Base-by-base conservation (phyloP, 306 rosid species). In the Prunus padus region DNA sequence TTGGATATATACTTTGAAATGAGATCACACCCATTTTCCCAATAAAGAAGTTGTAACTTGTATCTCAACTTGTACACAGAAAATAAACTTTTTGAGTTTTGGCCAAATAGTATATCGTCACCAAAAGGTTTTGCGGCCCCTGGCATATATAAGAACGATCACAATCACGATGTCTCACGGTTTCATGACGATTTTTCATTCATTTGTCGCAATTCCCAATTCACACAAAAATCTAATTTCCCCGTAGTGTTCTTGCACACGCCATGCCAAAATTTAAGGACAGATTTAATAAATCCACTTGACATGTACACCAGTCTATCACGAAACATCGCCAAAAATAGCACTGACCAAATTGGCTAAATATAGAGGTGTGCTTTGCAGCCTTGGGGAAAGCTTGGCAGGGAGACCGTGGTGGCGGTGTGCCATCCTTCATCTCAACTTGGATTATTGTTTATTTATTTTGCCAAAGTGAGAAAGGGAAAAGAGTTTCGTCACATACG, bases 301-400 rank as follows among this genome's bases (percentile, higher is more conserved):
- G n/a, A 37, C 75, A 55, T 37, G 65, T 22, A n/a, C 31, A 26
- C 76, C 8, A 26, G 52, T 37, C 55, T 55, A 56, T 40, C 40
- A 72, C 76, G 66, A 72, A 71, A 71, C 30, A 18, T 20, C 14
- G 47, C 64, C 75, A 55, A 52, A 52, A 71, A 72, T 57, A 56
- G 33, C 54, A 22, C 50, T 1, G 51, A 45, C n/a, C n/a, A 33
- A 31, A 51, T 71, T 20, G 7, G 66, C 65, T 40, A 72, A 56
- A 56, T 22, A 72, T 56, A 56, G 65, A 54, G 54, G 14, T 56
- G 25, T 11, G 23, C 26, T 72, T 72, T 72, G 66, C 65, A 72
- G 76, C 66, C 26, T 33, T 65, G 44, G 28, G 14, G 12, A 37
- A 33, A 51, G 57, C 57, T 51, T 26, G 59, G 73, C 42, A 37